A percentile compares a stretch with the other conserved stretches of the same genome.
phyloP scores from a whole-genome alignment of 306 rosid species.

The Trifolium subterraneum region DNA sequence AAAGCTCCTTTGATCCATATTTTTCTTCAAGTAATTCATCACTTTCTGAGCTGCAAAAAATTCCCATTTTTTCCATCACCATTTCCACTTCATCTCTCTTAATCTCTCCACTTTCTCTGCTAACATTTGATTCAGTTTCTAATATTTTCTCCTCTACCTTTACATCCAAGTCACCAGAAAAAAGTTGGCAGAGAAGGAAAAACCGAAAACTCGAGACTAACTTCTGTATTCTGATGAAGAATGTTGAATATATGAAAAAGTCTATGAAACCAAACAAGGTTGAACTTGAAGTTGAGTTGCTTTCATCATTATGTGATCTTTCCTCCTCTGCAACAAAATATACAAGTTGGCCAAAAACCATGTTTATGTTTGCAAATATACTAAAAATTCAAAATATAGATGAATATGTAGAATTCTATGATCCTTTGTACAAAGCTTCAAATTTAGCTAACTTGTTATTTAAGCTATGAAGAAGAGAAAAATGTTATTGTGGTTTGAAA shows the following conservation, averaged over 20 bases:
- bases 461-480: slow-evolving; percentile 38
- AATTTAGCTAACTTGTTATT: slow-evolving; percentile 13
- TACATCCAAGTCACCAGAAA: slow-evolving; percentile 32
- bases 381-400: neutral
- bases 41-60: slow-evolving; percentile 60
- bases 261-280: slow-evolving; percentile 38
- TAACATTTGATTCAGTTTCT: slow-evolving; percentile 26
- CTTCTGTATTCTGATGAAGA: neutral
- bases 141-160: slow-evolving; percentile 16
- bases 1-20: slow-evolving; percentile 51
- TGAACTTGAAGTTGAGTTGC: neutral
- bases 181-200: slow-evolving; percentile 34
- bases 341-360: slow-evolving; percentile 25
- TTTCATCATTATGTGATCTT: slow-evolving; percentile 17
- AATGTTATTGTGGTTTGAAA: slow-evolving; percentile 34
- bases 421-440: slow-evolving; percentile 22
- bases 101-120: slow-evolving; percentile 47
- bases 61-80: slow-evolving; percentile 65
- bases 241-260: neutral
- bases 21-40: slow-evolving; percentile 49
- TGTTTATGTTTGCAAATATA: neutral
- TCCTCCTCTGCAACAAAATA: slow-evolving; percentile 45
- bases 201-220: slow-evolving; percentile 37
- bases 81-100: slow-evolving; percentile 57
- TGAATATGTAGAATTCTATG: slow-evolving; percentile 24